phyloP scores from a whole-genome alignment of 2,329 filamentous ascomycete genomes.

The Coniochaeta sp. region DNA sequence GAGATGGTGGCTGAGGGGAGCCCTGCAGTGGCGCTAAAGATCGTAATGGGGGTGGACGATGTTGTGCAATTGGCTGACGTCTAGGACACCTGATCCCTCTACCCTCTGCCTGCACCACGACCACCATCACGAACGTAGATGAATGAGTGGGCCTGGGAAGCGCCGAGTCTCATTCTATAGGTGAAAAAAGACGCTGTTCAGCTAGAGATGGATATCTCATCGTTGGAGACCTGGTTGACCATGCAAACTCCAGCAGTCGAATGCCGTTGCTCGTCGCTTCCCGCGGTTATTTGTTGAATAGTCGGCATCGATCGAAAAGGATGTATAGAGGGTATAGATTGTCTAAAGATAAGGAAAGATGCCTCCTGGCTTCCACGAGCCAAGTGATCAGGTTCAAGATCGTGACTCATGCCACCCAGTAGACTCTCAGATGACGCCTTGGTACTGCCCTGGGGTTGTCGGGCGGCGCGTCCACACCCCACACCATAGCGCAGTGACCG shows the following conservation, averaged over 20 bases:
- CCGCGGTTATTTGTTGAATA: not conserved
- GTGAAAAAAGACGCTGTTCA: not conserved
- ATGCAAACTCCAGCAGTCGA: not conserved
- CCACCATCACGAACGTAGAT: not conserved
- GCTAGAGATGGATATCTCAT: not conserved
- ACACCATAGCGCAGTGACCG: not conserved
- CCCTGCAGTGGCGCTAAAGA: not conserved
- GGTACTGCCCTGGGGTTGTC: not conserved
- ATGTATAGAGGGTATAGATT: not conserved
- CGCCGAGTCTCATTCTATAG: not conserved
- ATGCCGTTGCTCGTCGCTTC: not conserved
- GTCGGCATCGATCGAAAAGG: not conserved
- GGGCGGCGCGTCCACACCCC: not conserved
- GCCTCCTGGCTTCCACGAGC: not conserved
- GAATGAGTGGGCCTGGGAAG: not conserved
- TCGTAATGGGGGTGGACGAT: not conserved
- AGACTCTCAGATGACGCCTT: not conserved
- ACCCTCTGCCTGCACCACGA: not conserved
- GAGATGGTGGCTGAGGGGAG: not conserved
- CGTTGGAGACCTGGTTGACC: not conserved
- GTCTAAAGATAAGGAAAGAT: not conserved
- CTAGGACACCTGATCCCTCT: conserved; percentile 1
- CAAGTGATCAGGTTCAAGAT: not conserved
- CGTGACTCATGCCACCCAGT: not conserved
- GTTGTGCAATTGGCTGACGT: not conserved